Base-by-base conservation (phyloP, 2,329 filamentous ascomycete genomes). In the Tolypocladium guangdongense region DNA sequence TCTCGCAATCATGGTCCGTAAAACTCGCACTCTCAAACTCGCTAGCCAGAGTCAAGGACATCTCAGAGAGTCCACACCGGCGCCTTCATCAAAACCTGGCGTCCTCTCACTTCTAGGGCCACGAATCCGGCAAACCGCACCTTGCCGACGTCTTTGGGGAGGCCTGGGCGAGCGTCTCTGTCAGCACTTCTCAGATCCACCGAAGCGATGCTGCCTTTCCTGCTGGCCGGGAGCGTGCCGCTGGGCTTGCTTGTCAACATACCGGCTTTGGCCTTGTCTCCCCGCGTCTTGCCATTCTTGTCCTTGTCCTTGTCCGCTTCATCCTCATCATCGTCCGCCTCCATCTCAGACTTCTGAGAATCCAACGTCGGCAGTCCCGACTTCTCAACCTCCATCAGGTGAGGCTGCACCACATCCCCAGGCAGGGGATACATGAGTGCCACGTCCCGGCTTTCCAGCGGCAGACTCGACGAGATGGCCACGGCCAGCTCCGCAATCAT, bases 401-500 rank as follows among this genome's bases (percentile, higher is more conserved):
- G 80, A 2, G 82, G 74, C 56, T 85, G 77, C 54, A 97, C 76
- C 43, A 77, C 68, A 46, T 87, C 81, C 45, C 88, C 88, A 0
- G 93, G 92, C 54, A 86, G 73, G 51, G 91, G 90, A 66, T 96
- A 96, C 57, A 86, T 83, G 56, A 99, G 86, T 45, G 83, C 84
- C 18, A 99, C 88, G 64, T 97, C 93, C 58, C 93, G 83, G 60
- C 89, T 93, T 70, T 99, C 93, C 39, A 95, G 73, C 0, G 93
- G 92, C 47, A 97, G 73, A 66, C 96, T 95, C 55, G 86, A 81
- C 0, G 88, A 83, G 58, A 99, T 90, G 56, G 85, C 86, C 33
- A 97, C 81, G 0, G 91, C 90, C 50, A 97, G 78, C 70, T 96
- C 91, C 52, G 96, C 80, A 66, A 99, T 97, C 84, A 93, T 95